Evolutionary conservation across 2,329 filamentous ascomycete genomes (phyloP).

Genomic region (Fusarium clavum): DNA sequence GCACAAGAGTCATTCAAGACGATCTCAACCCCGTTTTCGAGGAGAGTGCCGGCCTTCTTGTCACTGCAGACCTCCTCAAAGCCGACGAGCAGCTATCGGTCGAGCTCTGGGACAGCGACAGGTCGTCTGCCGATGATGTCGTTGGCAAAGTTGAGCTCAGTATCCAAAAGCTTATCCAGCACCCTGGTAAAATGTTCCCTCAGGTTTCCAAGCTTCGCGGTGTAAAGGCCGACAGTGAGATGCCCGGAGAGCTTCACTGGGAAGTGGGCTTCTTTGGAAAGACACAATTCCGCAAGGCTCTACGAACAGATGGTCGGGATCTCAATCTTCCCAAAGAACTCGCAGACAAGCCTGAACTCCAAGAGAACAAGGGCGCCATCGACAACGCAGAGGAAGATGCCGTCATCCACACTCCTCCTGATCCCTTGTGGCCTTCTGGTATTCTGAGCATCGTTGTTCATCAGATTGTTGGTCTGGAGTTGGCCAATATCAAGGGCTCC

Average conservation of each 20-base stretch:
- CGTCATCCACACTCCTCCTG: slow-evolving; percentile 88
- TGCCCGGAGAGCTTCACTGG: slow-evolving; percentile 96
- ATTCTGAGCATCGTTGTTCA: slow-evolving; percentile 88
- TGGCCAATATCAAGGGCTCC: slow-evolving; percentile 91
- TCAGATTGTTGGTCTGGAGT: slow-evolving; percentile 93
- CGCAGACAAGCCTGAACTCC: slow-evolving; percentile 78
- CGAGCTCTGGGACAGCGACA: slow-evolving; percentile 96
- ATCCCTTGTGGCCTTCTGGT: slow-evolving; percentile 95
- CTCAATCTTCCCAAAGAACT: slow-evolving; percentile 79
- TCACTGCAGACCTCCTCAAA: slow-evolving; percentile 91
- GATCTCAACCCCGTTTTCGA: slow-evolving; percentile 94
- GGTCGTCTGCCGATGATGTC: slow-evolving; percentile 91
- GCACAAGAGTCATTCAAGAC: slow-evolving; percentile 94
- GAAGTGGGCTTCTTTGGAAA: slow-evolving; percentile 96
- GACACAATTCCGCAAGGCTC: slow-evolving; percentile 84
- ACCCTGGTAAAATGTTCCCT: slow-evolving; percentile 92
- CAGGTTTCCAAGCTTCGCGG: slow-evolving; percentile 86
- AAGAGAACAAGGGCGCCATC: slow-evolving; percentile 85
- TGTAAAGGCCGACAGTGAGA: slow-evolving; percentile 83
- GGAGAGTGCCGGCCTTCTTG: slow-evolving; percentile 85
- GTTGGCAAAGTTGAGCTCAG: slow-evolving; percentile 95
- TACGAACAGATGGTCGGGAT: slow-evolving; percentile 89
- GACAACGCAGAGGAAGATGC: slow-evolving; percentile 81
- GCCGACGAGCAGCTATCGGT: slow-evolving; percentile 93
- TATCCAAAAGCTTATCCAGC: slow-evolving; percentile 92